Percentiles rank a stretch among this genome's conserved stretches.
Conservation (phyloP, 208 protist species). For the Leishmania martiniquensis region DNA sequence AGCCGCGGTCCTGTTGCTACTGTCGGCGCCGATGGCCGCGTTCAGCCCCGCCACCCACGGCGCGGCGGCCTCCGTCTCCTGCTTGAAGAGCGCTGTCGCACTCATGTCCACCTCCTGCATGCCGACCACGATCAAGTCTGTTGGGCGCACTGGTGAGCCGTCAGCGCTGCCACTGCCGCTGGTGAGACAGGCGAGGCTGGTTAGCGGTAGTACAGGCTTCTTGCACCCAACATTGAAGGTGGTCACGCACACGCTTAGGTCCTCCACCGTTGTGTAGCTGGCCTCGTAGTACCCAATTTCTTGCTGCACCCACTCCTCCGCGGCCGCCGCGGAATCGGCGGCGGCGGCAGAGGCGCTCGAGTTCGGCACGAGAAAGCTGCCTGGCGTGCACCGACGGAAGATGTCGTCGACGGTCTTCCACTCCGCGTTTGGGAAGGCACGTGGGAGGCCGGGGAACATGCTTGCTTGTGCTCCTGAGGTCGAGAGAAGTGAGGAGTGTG, state of each 20-base stretch:
- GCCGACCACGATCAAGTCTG: constrained; percentile 81
- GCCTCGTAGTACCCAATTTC: constrained; percentile 79
- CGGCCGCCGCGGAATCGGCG: constrained; percentile 23
- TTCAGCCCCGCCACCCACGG: constrained; percentile 73
- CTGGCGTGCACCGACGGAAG: constrained; percentile 35
- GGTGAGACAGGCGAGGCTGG: constrained; percentile 27
- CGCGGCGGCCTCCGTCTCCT: constrained; percentile 79
- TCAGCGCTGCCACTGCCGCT: constrained; percentile 12
- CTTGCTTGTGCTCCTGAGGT: not conserved
- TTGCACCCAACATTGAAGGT: constrained; percentile 91
- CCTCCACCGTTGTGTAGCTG: constrained; percentile 67
- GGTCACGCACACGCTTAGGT: constrained; percentile 65
- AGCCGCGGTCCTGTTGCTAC: constrained; percentile 11
- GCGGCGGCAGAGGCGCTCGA: not conserved
- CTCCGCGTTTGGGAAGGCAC: constrained; percentile 48
- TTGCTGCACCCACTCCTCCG: constrained; percentile 79
- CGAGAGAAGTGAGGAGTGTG: not conserved
- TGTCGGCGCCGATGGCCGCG: constrained; percentile 60
- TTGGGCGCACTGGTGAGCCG: constrained; percentile 21
- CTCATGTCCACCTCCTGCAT: constrained; percentile 95
- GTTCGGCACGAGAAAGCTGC: constrained; percentile 8
- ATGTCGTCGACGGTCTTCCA: constrained; percentile 59
- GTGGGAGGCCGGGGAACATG: constrained; percentile 70
- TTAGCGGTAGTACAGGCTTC: constrained; percentile 61
- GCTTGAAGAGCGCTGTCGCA: constrained; percentile 82